Percentiles rank a stretch among this genome's conserved stretches.
Evolutionary conservation across 257 asterid species (phyloP).

Genomic region (Ajuga chamaepitys): DNA sequence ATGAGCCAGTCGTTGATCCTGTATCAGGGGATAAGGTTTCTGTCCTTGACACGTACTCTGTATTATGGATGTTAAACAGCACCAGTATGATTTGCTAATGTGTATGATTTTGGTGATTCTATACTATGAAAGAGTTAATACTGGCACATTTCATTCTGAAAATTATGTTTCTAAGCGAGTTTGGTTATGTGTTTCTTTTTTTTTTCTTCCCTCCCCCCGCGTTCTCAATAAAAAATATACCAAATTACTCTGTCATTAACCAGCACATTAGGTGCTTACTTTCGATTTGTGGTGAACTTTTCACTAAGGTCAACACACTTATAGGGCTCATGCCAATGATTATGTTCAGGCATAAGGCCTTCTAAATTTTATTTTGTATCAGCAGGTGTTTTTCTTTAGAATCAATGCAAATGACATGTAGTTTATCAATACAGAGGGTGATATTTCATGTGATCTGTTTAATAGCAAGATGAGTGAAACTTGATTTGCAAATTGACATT

Average conservation of each 20-base stretch:
- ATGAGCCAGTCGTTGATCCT: slow-evolving; percentile 81
- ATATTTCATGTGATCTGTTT: not conserved
- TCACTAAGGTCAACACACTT: not conserved
- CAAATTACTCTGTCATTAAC: not conserved
- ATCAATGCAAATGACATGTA: too few relatives aligned
- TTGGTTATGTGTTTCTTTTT: too few relatives aligned
- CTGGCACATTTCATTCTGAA: not conserved
- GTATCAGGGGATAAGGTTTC: slow-evolving; percentile 91
- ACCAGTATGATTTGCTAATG: slow-evolving; percentile 1
- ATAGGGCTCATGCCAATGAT: not conserved
- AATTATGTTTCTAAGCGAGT: not conserved
- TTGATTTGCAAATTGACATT: not conserved
- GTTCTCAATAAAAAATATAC: not conserved
- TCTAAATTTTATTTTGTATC: not conserved
- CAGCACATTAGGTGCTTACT: not conserved
- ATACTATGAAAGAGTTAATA: not conserved
- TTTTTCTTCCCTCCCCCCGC: too few relatives aligned
- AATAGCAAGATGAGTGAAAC: not conserved
- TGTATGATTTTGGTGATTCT: slow-evolving; percentile 1
- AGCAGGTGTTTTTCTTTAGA: not conserved
- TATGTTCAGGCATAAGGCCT: not conserved
- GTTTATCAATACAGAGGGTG: not conserved
- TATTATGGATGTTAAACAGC: not conserved
- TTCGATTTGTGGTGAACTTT: not conserved
- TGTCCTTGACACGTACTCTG: slow-evolving; percentile 4